Base-by-base conservation (phyloP, 768 basidiomycete species). In the Tulasnella calospora region DNA sequence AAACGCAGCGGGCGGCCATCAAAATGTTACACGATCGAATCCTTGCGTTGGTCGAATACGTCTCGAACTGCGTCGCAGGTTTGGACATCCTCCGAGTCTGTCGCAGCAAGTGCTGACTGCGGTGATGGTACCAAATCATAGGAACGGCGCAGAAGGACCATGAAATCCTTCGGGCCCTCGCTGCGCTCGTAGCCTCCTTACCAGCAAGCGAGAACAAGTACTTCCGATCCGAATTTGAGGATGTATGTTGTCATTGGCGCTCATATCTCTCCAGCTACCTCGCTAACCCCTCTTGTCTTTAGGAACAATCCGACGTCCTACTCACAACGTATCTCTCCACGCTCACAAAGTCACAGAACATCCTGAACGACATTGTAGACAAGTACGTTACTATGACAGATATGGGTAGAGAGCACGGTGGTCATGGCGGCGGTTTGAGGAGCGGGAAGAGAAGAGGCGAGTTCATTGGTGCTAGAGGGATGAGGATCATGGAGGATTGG, bases 221-320 rank as follows among this genome's bases (percentile, higher is more conserved):
- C 19, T 98, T 98, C 85, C 88, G 92, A 61, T 88, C 93, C 80
- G 97, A 99, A 85, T 97, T 98, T 81, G 88, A 93, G 78, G 96
- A 92, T 1, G 96, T 95, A 81, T 70, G 89, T 82, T 9, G 21
- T 55, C 77, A 4, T 74, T 10, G 55, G 35, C 44, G 75, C 9
- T 79, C 23, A 69, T 23, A 19, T 78, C 71, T 70, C 80, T 71
- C 44, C 73, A 41, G 67, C 78, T 27, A 5, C 27, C 19, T 40
- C 72, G 38, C 51, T 55, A 8, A 57, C 33, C 27, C 47, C 8
- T 55, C 46, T 33, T 47, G 30, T 17, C 9, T 7, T 72, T 81
- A 98, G 95, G 97, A 99, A 89, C 95, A 96, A 84, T 93, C 92
- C 82, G 96, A 99, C 83, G 95, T 97, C 21, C 95, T 98, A 79